Percentiles rank a stretch among this genome's conserved stretches.
Evolutionary conservation across 441 rosid species (phyloP).

Genomic region (Erysimum cheiri): DNA sequence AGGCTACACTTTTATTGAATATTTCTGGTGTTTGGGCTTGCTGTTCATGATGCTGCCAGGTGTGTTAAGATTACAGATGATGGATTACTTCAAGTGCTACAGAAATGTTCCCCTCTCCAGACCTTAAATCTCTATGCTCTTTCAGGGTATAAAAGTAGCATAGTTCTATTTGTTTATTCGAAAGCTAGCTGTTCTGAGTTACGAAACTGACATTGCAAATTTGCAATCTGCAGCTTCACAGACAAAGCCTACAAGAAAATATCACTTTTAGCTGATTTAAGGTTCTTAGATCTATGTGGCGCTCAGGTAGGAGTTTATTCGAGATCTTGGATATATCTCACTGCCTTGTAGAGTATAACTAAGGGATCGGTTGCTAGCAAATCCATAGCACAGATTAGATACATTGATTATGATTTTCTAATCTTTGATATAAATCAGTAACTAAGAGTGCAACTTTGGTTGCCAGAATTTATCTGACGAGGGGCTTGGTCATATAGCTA

Average conservation of each 20-base stretch:
- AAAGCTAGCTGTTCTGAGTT: constrained; percentile 22
- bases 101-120: constrained; percentile 64
- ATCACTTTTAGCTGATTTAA: constrained; percentile 62
- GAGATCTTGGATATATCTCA: constrained; percentile 15
- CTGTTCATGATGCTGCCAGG: constrained; percentile 49
- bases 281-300: constrained; percentile 88
- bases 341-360: not conserved
- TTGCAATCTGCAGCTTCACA: constrained; percentile 60
- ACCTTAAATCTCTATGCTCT: constrained; percentile 90
- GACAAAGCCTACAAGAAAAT: constrained; percentile 78
- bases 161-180: not conserved
- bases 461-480: constrained; percentile 85
- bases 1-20: not conserved
- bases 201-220: constrained; percentile 36
- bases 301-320: constrained; percentile 69
- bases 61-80: constrained; percentile 83
- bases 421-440: constrained; percentile 21
- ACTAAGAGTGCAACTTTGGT: constrained; percentile 31
- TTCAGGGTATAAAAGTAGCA: constrained; percentile 57
- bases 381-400: not conserved
- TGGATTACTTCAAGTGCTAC: constrained; percentile 74
- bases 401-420: not conserved
- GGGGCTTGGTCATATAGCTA: constrained; percentile 76
- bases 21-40: constrained; percentile 21
- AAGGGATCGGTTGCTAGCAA: constrained; percentile 22